phyloP scores from a whole-genome alignment of 305 asterid genomes.

The Fraxinus floribunda region DNA sequence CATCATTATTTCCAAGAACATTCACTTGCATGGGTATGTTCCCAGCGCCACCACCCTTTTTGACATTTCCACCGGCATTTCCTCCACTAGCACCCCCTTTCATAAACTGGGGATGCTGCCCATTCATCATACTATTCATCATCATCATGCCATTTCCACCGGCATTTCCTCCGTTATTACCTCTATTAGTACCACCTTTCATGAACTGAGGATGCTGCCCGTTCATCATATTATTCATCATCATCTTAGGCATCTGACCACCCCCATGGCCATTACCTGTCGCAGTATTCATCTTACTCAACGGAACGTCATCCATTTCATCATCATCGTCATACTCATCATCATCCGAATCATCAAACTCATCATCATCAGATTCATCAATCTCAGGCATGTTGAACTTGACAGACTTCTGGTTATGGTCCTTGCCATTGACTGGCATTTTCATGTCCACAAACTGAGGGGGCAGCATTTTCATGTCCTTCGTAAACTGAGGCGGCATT shows the following conservation, averaged over 20 bases:
- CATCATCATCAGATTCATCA: conserved; percentile 39
- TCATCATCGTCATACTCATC: conserved; percentile 41
- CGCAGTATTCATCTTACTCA: conserved; percentile 33
- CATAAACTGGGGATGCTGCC: conserved; percentile 28
- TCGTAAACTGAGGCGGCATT: conserved; percentile 36
- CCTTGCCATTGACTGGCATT: neutral
- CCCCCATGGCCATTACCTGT: conserved; percentile 29
- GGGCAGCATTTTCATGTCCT: conserved; percentile 19
- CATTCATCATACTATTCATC: conserved; percentile 43
- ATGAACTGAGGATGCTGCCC: conserved; percentile 28
- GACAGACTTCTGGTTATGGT: conserved; percentile 1
- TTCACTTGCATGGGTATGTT: conserved; percentile 28
- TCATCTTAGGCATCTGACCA: conserved; percentile 34
- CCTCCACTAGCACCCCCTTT: conserved; percentile 26
- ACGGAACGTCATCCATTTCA: conserved; percentile 27
- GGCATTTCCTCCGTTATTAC: conserved; percentile 20
- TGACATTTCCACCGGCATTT: neutral
- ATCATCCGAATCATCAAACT: conserved; percentile 17
- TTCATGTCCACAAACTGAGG: conserved; percentile 2
- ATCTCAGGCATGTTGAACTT: conserved; percentile 20
- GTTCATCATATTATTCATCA: conserved; percentile 41
- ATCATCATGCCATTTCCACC: conserved; percentile 29
- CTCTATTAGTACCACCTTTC: conserved; percentile 29
- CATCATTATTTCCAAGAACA: conserved; percentile 17
- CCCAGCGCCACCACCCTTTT: conserved; percentile 17